Evolutionary conservation across 192 early-diverging fungal species (phyloP).

Genomic region (Coemansia sp.): DNA sequence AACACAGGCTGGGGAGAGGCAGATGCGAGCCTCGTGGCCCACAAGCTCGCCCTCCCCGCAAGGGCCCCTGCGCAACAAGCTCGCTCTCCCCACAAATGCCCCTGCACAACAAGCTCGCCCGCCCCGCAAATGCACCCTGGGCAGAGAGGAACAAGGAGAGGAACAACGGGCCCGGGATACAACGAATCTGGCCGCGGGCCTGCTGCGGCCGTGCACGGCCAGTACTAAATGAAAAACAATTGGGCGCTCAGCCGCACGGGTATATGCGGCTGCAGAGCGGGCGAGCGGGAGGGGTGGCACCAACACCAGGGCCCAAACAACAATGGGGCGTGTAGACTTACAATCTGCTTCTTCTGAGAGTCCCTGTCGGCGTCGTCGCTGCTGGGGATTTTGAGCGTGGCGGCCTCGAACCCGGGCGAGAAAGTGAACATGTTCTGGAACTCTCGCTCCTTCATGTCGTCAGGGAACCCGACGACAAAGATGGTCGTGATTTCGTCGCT

Average conservation of each 20-base stretch:
- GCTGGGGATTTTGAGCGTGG: constrained; percentile 85
- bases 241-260: not conserved
- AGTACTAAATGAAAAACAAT: not conserved
- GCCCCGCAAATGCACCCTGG: too few relatives aligned
- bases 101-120: too few relatives aligned
- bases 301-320: not conserved
- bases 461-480: constrained; percentile 98
- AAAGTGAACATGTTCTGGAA: constrained; percentile 99
- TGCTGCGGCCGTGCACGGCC: not conserved
- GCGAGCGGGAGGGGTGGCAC: not conserved
- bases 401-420: constrained; percentile 94
- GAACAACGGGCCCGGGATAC: too few relatives aligned
- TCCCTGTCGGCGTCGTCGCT: constrained; percentile 54
- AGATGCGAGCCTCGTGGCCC: too few relatives aligned
- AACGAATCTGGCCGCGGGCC: not conserved
- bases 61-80: too few relatives aligned
- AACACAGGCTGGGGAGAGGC: too few relatives aligned
- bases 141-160: too few relatives aligned
- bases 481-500: constrained; percentile 95
- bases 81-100: too few relatives aligned
- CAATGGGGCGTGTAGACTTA: constrained; percentile 48
- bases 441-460: constrained; percentile 97
- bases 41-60: too few relatives aligned
- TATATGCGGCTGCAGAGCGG: not conserved
- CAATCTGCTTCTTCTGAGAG: constrained; percentile 78